Conservation (phyloP, 306 rosid species). For the Mimosa pudica region DNA sequence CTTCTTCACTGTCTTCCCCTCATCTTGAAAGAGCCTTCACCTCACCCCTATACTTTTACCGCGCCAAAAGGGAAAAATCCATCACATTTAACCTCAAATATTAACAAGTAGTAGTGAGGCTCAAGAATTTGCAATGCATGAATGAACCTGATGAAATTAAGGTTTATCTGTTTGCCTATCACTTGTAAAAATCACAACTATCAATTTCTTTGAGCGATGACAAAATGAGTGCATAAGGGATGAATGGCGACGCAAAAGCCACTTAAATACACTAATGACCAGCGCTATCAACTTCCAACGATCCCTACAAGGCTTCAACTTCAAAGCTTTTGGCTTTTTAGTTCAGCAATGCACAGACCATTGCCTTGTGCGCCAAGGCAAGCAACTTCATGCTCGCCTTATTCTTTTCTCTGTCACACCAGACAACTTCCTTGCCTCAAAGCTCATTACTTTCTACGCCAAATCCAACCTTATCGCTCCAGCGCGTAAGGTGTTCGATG, state of each 20-base stretch:
- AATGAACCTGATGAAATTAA: too few relatives aligned
- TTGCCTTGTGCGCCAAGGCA: conserved; percentile 59
- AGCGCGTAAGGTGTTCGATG: conserved; percentile 72
- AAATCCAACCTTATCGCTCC: conserved; percentile 43
- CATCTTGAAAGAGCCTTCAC: too few relatives aligned
- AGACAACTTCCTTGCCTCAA: conserved; percentile 82
- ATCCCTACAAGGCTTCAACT: conserved; percentile 48
- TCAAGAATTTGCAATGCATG: too few relatives aligned
- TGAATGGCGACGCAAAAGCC: conserved; percentile 53
- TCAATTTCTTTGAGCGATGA: too few relatives aligned
- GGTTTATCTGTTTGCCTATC: too few relatives aligned
- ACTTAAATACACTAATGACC: conserved; percentile 32
- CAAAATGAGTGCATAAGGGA: not conserved
- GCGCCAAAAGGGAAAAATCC: too few relatives aligned
- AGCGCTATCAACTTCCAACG: conserved; percentile 37
- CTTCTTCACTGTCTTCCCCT: too few relatives aligned
- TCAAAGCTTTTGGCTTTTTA: conserved; percentile 61
- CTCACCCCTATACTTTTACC: too few relatives aligned
- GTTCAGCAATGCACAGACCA: conserved; percentile 63
- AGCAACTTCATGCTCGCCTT: conserved; percentile 85
- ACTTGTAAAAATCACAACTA: too few relatives aligned
- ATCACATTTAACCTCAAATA: too few relatives aligned
- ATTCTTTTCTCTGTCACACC: conserved; percentile 64
- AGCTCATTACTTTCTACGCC: conserved; percentile 61
- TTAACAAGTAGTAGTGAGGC: too few relatives aligned